Evolutionary conservation across 768 basidiomycete genomes (phyloP), one percentile per base, ranked within the genome.

Genomic region (Ramaria sp.): DNA sequence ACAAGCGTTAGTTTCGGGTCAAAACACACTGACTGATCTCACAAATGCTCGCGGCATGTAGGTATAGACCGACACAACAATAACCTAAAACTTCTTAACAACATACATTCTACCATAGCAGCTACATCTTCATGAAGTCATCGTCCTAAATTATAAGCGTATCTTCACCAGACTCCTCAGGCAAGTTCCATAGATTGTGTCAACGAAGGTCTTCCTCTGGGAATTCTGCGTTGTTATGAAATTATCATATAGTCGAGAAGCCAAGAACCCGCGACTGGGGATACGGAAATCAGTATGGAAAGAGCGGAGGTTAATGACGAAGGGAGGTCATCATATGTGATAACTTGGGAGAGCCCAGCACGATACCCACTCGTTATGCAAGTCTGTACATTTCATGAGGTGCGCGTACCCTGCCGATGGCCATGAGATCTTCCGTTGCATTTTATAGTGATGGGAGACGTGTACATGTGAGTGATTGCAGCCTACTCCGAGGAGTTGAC

Each of bases 291-390:
- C 18, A 52, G 38, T 24, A 20, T 30, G 53, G 18, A 55, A 10
- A n/a, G 22, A 47, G 20, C 55, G 30, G 9, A 56, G 27, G 39
- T 56, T 56, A 4, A 56, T 52, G n/a, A 50, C 48, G n/a, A 56
- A 50, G 55, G 22, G 55, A 50, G 5, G 52, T 34, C 55, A 56
- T 50, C 22, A 56, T 28, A 6, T 20, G 55, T 56, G 37, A 56
- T 50, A 13, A 56, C 24, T 25, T 56, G 55, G 3, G 48, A 50
- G 34, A 56, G 52, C 10, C 55, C 55, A 38, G 25, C 12, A 25
- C 18, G 12, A 20, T n/a, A 44, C n/a, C 25, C 18, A 34, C 7
- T n/a, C 3, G 30, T 7, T 39, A 43, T 22, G 22, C 1, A 3
- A 32, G 5, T 36, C 12, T 18, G 42, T 25, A 28, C 30, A 9